A percentile compares a stretch with the other conserved stretches of the same genome.
Conservation (phyloP, 805 yeast species). For the Ogataea zsoltii region DNA sequence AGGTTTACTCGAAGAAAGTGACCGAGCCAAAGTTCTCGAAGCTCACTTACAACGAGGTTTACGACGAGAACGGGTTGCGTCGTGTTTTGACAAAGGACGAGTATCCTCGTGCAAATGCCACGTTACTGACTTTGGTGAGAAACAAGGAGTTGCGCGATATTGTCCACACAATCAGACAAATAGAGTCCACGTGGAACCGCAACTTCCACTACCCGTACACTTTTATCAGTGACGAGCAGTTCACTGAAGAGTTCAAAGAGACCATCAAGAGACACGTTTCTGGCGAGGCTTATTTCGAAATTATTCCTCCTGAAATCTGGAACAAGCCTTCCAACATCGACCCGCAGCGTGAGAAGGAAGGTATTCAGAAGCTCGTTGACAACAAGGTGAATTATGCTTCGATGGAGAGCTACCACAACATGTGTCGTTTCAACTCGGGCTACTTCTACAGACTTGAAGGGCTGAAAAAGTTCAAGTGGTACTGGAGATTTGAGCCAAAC, state of each 20-base stretch:
- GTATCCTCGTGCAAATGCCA: constrained; percentile 62
- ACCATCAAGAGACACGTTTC: constrained; percentile 48
- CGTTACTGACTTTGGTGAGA: constrained; percentile 73
- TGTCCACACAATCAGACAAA: constrained; percentile 54
- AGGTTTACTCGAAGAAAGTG: constrained; percentile 35
- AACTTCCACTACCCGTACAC: constrained; percentile 90
- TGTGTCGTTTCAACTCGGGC: constrained; percentile 82
- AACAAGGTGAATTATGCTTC: constrained; percentile 61
- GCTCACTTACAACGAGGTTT: constrained; percentile 32
- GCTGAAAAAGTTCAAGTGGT: constrained; percentile 61
- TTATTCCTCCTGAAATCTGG: constrained; percentile 53
- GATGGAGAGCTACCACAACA: constrained; percentile 68
- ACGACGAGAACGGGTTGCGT: constrained; percentile 29
- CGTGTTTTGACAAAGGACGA: constrained; percentile 31
- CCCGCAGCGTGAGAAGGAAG: constrained; percentile 36
- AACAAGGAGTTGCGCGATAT: constrained; percentile 62
- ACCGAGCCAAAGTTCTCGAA: constrained; percentile 35
- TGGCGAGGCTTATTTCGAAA: constrained; percentile 50
- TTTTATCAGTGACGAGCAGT: constrained; percentile 81
- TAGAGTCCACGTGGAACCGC: constrained; percentile 72
- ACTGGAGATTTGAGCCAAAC: constrained; percentile 82
- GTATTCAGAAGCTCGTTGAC: constrained; percentile 39
- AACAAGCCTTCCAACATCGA: constrained; percentile 48
- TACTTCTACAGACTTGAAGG: constrained; percentile 62
- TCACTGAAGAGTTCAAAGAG: constrained; percentile 71